These are phyloP conservation scores for Drechslerella dactyloides DNA, from an alignment of 2,329 filamentous ascomycete species.

Conservation along the genomic window DNA sequence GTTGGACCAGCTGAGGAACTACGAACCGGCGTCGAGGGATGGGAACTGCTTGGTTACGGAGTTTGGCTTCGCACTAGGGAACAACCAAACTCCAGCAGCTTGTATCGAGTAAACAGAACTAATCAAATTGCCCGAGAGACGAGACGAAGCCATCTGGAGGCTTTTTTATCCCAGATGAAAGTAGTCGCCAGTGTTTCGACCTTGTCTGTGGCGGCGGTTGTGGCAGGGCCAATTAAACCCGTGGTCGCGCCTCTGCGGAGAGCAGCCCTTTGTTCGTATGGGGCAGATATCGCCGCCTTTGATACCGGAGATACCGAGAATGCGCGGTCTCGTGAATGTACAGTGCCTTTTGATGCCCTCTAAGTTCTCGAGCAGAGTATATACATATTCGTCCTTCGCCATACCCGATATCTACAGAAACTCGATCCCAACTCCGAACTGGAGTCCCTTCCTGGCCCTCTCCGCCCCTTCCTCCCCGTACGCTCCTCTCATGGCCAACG, in stretches of 20 bases:
- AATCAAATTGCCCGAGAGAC: not conserved
- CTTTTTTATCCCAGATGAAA: not conserved
- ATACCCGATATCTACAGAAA: slow-evolving; percentile 70
- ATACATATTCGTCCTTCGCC: slow-evolving; percentile 16
- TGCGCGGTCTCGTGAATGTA: slow-evolving; percentile 11
- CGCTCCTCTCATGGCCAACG: slow-evolving; percentile 61
- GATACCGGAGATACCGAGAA: not conserved
- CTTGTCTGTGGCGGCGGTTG: not conserved
- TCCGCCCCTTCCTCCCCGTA: slow-evolving; percentile 77
- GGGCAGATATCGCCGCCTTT: not conserved
- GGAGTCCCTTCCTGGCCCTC: slow-evolving; percentile 85
- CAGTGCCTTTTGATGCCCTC: slow-evolving; percentile 21
- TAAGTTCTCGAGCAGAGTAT: slow-evolving; percentile 20
- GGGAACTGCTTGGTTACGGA: slow-evolving; percentile 8
- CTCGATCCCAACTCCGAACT: slow-evolving; percentile 94
- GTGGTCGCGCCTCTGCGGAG: not conserved
- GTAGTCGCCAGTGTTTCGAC: not conserved
- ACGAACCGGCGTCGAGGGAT: not conserved
- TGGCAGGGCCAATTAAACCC: slow-evolving; percentile 1
- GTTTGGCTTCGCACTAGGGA: slow-evolving; percentile 1
- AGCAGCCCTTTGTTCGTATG: not conserved
- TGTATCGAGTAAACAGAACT: not conserved
- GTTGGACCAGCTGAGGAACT: slow-evolving; percentile 32
- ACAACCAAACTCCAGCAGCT: not conserved
- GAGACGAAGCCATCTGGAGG: not conserved